Base-by-base conservation (phyloP, 257 asterid species). In the Plectranthus barbatus region DNA sequence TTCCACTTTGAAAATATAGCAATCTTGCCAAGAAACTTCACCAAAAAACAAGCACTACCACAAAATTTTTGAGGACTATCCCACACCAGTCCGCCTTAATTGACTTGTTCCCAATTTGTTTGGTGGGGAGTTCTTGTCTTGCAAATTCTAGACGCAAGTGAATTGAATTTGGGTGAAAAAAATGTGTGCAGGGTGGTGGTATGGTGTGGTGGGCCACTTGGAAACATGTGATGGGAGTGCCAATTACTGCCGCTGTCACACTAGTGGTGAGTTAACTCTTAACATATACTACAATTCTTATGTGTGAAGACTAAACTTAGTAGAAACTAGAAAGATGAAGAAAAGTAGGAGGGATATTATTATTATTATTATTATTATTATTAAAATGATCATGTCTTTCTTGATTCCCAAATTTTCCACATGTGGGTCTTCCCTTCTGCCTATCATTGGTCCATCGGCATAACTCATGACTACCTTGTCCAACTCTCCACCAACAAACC, bases 171-270 rank as follows among this genome's bases (percentile, higher is more conserved):
- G 37, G 20, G 19, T 53, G 11, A 9, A 48, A 48, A 66, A 69
- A 56, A 64, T 73, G 57, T 65, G 59, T 66, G 56, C 83, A 91
- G 96, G 96, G 60, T 91, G 98, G 98, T 88, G 96, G 96, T 91
- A 88, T 78, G 96, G 98, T 37, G 80, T 91, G 63, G 94, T 88
- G 62, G 95, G 95, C 67, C 98, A 91, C 86, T 78, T 82, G 76
- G 91, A 88, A 79, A 76, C 95, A 44, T 91, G 98, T 67, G 85
- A 84, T 36, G 90, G 96, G 40, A 68, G 78, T 72, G 61, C 75
- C 62, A 72, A 47, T 67, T 78, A 74, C 84, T 91, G 97, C 86
- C 69, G 73, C 12, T 91, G 98, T 63, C 91, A 74, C 56, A 72
- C 71, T 60, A 84, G 85, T 61, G 95, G 98, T 91, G 78, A 85